A percentile compares a stretch with the other conserved stretches of the same genome.
Conservation (phyloP, 2,329 filamentous ascomycete genomes). For the Trichoderma sp. region DNA sequence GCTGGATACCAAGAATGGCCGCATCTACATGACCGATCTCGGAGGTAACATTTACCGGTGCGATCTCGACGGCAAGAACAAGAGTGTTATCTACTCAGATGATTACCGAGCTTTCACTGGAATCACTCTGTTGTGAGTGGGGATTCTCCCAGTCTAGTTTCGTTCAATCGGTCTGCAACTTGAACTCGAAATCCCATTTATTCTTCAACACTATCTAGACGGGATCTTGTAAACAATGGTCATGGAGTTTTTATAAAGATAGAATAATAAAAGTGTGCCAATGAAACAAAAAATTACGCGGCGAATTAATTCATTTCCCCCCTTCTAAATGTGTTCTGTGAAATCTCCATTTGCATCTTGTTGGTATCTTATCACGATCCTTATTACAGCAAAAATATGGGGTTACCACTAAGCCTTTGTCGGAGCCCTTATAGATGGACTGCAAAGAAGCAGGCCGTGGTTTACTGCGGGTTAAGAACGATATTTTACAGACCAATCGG, state of each 20-base stretch:
- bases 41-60: conserved; percentile 39
- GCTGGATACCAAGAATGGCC: conserved; percentile 36
- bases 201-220: background rate
- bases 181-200: background rate
- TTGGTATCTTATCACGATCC: too few species aligned
- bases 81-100: background rate
- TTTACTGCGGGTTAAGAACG: too few species aligned
- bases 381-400: too few species aligned
- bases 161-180: background rate
- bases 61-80: conserved; percentile 31
- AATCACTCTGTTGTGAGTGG: conserved; percentile 1
- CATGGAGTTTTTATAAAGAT: background rate
- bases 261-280: background rate
- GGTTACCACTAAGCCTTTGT: too few species aligned
- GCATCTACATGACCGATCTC: conserved; percentile 42
- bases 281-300: background rate
- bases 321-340: background rate
- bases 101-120: conserved; percentile 1
- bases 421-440: too few species aligned
- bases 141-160: background rate
- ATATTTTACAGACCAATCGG: too few species aligned
- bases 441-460: too few species aligned
- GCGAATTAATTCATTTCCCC: background rate
- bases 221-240: background rate
- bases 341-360: too few species aligned